A percentile compares a stretch with the other conserved stretches of the same genome.
These are phyloP conservation scores for Zygnema cylindricum DNA, from an alignment of 139 green algal genomes.

Conservation along the genomic window DNA sequence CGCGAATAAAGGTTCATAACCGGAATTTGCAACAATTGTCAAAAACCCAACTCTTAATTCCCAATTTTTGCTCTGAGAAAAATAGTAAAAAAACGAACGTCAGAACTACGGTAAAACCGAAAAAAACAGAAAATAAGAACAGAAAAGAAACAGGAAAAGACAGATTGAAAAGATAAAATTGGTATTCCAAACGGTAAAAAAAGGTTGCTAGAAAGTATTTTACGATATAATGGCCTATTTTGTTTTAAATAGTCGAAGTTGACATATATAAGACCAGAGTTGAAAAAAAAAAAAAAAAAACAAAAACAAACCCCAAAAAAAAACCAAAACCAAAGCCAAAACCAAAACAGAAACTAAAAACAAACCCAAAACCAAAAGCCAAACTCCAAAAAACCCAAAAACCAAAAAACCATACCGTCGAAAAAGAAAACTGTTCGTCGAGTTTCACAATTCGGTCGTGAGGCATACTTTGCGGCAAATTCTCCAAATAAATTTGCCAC, in stretches of 20 bases:
- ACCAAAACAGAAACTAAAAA: too few relatives aligned
- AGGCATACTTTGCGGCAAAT: slow-evolving; percentile 23
- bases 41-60: slow-evolving; percentile 52
- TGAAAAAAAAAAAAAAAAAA: too few relatives aligned
- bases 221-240: too few relatives aligned
- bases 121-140: not conserved
- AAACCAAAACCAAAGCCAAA: too few relatives aligned
- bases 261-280: too few relatives aligned
- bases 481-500: slow-evolving; percentile 50
- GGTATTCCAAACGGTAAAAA: too few relatives aligned
- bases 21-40: slow-evolving; percentile 29
- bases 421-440: slow-evolving; percentile 38
- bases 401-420: slow-evolving; percentile 25
- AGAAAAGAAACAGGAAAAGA: not conserved
- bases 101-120: not conserved
- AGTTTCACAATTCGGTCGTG: slow-evolving; percentile 8
- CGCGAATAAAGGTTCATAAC: not conserved
- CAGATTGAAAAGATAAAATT: too few relatives aligned
- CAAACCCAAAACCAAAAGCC: too few relatives aligned
- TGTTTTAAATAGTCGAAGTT: too few relatives aligned
- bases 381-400: too few relatives aligned
- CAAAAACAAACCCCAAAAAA: too few relatives aligned
- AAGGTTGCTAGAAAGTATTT: too few relatives aligned
- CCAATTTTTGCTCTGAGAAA: slow-evolving; percentile 41
- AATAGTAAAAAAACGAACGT: not conserved